These are phyloP conservation scores for Populus nigra DNA, from an alignment of 345 rosid species.

Conservation along the genomic window DNA sequence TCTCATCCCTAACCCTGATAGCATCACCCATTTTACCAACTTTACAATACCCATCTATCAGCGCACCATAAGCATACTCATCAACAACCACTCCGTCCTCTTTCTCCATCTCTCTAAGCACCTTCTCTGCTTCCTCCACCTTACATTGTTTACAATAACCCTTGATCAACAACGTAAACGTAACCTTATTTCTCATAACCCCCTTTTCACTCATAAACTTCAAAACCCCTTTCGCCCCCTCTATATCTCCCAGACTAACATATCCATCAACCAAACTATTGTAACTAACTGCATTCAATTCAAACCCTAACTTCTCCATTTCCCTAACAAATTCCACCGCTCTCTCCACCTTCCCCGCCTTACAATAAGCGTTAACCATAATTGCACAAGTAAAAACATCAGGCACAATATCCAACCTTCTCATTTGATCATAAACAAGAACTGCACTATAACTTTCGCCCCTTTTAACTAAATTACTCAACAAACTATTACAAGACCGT, in stretches of 20 bases:
- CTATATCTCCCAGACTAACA: conserved; percentile 56
- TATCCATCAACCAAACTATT: conserved; percentile 78
- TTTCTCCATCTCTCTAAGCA: conserved; percentile 38
- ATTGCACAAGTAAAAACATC: conserved; percentile 73
- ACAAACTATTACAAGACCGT: conserved; percentile 65
- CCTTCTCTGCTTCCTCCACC: conserved; percentile 60
- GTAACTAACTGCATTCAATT: conserved; percentile 61
- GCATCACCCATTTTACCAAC: conserved; percentile 58
- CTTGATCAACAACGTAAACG: conserved; percentile 59
- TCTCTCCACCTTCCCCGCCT: conserved; percentile 41
- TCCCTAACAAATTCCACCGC: conserved; percentile 50
- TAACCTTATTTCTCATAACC: conserved; percentile 46
- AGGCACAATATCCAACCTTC: conserved; percentile 56
- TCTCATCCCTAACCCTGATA: conserved; percentile 51
- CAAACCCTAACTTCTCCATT: conserved; percentile 53
- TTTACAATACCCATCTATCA: conserved; percentile 79
- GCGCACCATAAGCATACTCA: conserved; percentile 63
- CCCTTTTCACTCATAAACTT: conserved; percentile 51
- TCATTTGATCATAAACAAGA: conserved; percentile 68
- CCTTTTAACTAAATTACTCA: conserved; percentile 62
- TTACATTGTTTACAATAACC: conserved; percentile 49
- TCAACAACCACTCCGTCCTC: conserved; percentile 41
- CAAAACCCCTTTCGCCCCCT: conserved; percentile 43
- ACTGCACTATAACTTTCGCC: conserved; percentile 50
- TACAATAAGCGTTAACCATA: conserved; percentile 71